These are phyloP conservation scores for Dioscorea cayenensis DNA, from an alignment of 116 monocot genomes.

Conservation along the genomic window DNA sequence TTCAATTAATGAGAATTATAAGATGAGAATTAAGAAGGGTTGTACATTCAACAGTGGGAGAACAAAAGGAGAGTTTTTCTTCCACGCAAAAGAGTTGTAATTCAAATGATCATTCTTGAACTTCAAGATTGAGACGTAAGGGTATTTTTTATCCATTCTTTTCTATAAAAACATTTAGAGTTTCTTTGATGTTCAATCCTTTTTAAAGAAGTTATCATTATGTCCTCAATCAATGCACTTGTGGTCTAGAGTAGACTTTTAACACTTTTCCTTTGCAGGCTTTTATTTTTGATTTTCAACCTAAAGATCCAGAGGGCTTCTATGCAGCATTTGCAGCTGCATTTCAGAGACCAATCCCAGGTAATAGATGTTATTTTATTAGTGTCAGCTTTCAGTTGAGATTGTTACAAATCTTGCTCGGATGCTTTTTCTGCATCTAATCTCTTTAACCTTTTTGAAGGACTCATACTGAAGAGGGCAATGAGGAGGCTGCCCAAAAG, in stretches of 20 bases:
- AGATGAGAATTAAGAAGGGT: too few relatives aligned
- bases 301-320: slow-evolving; percentile 61
- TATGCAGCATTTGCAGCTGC: slow-evolving; percentile 41
- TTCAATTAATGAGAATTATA: too few relatives aligned
- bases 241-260: background rate
- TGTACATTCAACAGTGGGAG: too few relatives aligned
- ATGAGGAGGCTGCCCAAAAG: slow-evolving; percentile 48
- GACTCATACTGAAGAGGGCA: slow-evolving; percentile 57
- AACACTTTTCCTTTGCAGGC: slow-evolving; percentile 20
- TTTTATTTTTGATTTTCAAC: slow-evolving; percentile 76
- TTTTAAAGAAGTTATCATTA: too few relatives aligned
- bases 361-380: slow-evolving; percentile 13
- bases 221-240: background rate
- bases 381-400: too few relatives aligned
- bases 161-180: too few relatives aligned
- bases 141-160: too few relatives aligned
- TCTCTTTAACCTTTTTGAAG: slow-evolving; percentile 14
- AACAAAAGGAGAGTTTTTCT: too few relatives aligned
- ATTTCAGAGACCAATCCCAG: slow-evolving; percentile 37
- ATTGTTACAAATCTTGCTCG: background rate
- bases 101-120: too few relatives aligned
- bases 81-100: too few relatives aligned
- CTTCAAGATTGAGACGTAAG: too few relatives aligned
- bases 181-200: too few relatives aligned
- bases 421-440: background rate